A percentile compares a stretch with the other conserved stretches of the same genome.
phyloP scores from a whole-genome alignment of 2,329 filamentous ascomycete genomes.

The Cadophora malorum region DNA sequence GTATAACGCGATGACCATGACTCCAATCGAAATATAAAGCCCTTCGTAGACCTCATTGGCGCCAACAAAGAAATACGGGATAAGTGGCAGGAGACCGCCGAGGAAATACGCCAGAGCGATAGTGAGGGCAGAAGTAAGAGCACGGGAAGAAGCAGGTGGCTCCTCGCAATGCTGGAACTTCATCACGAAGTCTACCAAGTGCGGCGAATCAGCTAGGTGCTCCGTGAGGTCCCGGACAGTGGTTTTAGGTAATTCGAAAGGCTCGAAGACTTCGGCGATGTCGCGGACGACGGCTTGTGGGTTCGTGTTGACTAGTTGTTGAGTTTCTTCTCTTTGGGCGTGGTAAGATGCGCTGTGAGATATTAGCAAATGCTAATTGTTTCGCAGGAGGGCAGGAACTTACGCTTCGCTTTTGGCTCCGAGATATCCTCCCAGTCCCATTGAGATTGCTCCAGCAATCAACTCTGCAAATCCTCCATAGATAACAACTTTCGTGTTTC shows the following conservation, averaged over 20 bases:
- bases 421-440: conserved; percentile 67
- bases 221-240: conserved; percentile 45
- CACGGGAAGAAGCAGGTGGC: conserved; percentile 43
- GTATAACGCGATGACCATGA: conserved; percentile 67
- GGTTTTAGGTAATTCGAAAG: conserved; percentile 44
- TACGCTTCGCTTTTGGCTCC: conserved; percentile 56
- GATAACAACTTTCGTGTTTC: conserved; percentile 59
- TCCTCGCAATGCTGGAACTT: conserved; percentile 46
- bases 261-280: conserved; percentile 46
- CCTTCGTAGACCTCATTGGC: conserved; percentile 51
- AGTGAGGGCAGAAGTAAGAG: conserved; percentile 55
- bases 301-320: conserved; percentile 38
- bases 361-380: conserved; percentile 31
- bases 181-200: conserved; percentile 50
- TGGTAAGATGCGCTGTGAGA: conserved; percentile 43
- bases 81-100: conserved; percentile 60
- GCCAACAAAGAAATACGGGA: conserved; percentile 60
- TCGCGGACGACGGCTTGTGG: conserved; percentile 39
- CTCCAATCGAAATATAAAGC: conserved; percentile 63
- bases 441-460: conserved; percentile 65
- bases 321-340: conserved; percentile 40
- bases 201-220: conserved; percentile 44
- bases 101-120: conserved; percentile 63
- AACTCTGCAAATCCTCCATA: conserved; percentile 66
- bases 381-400: conserved; percentile 25